These are phyloP conservation scores for Fusarium duplospermum DNA, from an alignment of 2,329 filamentous ascomycete species.

Conservation along the genomic window DNA sequence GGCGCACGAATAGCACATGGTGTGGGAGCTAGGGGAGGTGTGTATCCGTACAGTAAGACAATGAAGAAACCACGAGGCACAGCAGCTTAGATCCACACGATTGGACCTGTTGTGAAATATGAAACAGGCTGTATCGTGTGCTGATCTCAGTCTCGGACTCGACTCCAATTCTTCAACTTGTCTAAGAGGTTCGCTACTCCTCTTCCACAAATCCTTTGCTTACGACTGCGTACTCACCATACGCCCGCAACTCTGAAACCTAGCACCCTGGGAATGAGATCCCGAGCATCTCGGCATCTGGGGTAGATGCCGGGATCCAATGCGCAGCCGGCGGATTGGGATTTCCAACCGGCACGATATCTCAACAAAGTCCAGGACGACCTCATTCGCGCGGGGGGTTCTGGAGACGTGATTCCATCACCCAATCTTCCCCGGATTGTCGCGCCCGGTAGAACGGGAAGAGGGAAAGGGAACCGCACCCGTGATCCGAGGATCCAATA, in stretches of 20 bases:
- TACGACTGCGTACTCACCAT: background rate
- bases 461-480: slow-evolving; percentile 14
- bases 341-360: slow-evolving; percentile 32
- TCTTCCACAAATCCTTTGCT: background rate
- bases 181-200: background rate
- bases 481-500: slow-evolving; percentile 38
- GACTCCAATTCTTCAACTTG: background rate
- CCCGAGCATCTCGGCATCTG: slow-evolving; percentile 5
- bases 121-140: background rate
- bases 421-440: slow-evolving; percentile 31
- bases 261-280: background rate
- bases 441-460: slow-evolving; percentile 19
- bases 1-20: slow-evolving; percentile 1
- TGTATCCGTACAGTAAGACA: background rate
- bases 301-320: slow-evolving; percentile 23
- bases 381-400: slow-evolving; percentile 40
- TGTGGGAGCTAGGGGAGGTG: background rate
- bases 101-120: background rate
- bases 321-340: slow-evolving; percentile 30
- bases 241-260: background rate
- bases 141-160: background rate
- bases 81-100: background rate
- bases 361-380: slow-evolving; percentile 26
- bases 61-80: background rate
- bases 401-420: slow-evolving; percentile 39